These are phyloP conservation scores for Emergomyces africanus DNA, from an alignment of 2,329 filamentous ascomycete species.

Conservation along the genomic window DNA sequence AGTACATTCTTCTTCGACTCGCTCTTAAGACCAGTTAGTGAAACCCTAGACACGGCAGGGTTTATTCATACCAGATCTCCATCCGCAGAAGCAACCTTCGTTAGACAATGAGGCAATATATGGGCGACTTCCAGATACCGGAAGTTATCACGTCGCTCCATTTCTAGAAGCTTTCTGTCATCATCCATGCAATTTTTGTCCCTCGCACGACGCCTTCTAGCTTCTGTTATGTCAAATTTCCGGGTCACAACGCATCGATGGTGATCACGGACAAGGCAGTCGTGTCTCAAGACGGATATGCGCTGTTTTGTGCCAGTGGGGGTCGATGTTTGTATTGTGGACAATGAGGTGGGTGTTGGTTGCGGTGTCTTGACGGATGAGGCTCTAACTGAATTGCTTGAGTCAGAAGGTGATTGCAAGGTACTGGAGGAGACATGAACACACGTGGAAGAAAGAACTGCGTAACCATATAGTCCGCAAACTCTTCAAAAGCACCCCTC, in stretches of 20 bases:
- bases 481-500: neutral
- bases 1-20: constrained; percentile 9
- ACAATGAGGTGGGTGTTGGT: constrained; percentile 10
- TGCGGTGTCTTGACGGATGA: constrained; percentile 12
- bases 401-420: constrained; percentile 1
- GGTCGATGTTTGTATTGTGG: neutral
- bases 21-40: neutral
- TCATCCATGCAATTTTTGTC: constrained; percentile 12
- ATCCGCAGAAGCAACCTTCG: constrained; percentile 9
- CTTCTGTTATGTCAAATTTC: neutral
- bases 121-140: constrained; percentile 14
- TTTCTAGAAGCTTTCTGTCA: constrained; percentile 10
- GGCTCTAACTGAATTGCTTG: constrained; percentile 10
- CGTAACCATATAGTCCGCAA: neutral
- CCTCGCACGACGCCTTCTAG: constrained; percentile 5
- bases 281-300: constrained; percentile 3
- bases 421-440: neutral
- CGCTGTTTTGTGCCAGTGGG: neutral
- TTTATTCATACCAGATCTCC: constrained; percentile 11
- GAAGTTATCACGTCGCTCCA: constrained; percentile 4
- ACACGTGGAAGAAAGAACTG: neutral
- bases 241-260: constrained; percentile 11
- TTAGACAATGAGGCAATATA: constrained; percentile 14
- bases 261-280: constrained; percentile 10
- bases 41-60: neutral